Evolutionary conservation across 805 yeast genomes (phyloP).

Genomic region (Yamadazyma endophytica): DNA sequence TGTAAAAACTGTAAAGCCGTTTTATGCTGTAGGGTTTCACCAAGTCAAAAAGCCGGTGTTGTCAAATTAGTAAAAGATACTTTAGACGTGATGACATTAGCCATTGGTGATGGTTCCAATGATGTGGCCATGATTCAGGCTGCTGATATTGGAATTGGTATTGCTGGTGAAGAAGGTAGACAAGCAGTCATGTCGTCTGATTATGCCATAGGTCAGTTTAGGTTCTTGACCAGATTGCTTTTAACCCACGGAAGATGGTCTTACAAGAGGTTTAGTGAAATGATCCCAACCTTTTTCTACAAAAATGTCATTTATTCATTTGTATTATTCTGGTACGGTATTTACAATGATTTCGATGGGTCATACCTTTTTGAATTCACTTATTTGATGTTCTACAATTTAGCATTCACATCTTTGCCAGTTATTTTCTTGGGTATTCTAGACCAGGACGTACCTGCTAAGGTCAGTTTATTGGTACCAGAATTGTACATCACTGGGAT

Average conservation of each 20-base stretch:
- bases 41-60: slow-evolving; percentile 76
- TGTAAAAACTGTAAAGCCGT: slow-evolving; percentile 77
- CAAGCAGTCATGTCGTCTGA: slow-evolving; percentile 87
- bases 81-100: slow-evolving; percentile 70
- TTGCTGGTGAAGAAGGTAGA: slow-evolving; percentile 84
- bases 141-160: slow-evolving; percentile 81
- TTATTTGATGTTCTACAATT: slow-evolving; percentile 70
- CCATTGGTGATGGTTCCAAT: slow-evolving; percentile 84
- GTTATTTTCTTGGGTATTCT: slow-evolving; percentile 67
- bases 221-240: slow-evolving; percentile 59
- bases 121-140: slow-evolving; percentile 88
- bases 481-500: slow-evolving; percentile 69
- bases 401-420: slow-evolving; percentile 78
- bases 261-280: slow-evolving; percentile 66
- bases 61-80: slow-evolving; percentile 62
- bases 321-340: slow-evolving; percentile 74
- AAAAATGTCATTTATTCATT: slow-evolving; percentile 72
- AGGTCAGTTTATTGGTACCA: slow-evolving; percentile 63
- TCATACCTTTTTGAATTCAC: slow-evolving; percentile 76
- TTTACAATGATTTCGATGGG: slow-evolving; percentile 67
- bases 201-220: slow-evolving; percentile 77
- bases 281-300: slow-evolving; percentile 77
- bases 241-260: slow-evolving; percentile 86
- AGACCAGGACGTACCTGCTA: slow-evolving; percentile 72
- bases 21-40: slow-evolving; percentile 81